Conservation (phyloP, 2,329 filamentous ascomycete genomes). For the Colletotrichum karsti region DNA sequence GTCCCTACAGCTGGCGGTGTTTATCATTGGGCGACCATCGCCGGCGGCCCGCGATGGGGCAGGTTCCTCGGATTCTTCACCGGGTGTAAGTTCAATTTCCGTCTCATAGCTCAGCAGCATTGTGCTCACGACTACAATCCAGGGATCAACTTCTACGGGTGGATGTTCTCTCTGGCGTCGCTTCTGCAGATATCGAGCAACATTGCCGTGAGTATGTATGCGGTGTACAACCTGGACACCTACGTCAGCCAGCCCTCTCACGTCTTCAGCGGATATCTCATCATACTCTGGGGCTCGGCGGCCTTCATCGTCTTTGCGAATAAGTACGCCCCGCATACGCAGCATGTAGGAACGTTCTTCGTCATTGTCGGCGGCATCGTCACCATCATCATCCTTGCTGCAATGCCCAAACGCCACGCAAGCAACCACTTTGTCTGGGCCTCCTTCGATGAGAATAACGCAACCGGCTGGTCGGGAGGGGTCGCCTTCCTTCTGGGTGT, state of each 20-base stretch:
- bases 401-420: slow-evolving; percentile 63
- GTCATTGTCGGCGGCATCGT: slow-evolving; percentile 60
- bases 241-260: slow-evolving; percentile 64
- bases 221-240: slow-evolving; percentile 60
- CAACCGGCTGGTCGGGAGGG: slow-evolving; percentile 62
- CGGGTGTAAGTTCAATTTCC: slow-evolving; percentile 32
- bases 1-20: slow-evolving; percentile 68
- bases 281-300: slow-evolving; percentile 62
- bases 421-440: slow-evolving; percentile 62
- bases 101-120: background rate
- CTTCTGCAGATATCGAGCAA: slow-evolving; percentile 67
- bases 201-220: slow-evolving; percentile 68
- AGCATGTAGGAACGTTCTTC: slow-evolving; percentile 61
- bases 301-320: slow-evolving; percentile 65
- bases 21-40: slow-evolving; percentile 69
- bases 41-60: slow-evolving; percentile 62
- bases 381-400: slow-evolving; percentile 58
- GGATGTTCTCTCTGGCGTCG: slow-evolving; percentile 70
- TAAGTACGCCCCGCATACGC: slow-evolving; percentile 61
- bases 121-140: accelerated
- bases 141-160: slow-evolving; percentile 65
- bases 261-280: slow-evolving; percentile 65
- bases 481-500: slow-evolving; percentile 74
- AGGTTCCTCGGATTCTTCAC: slow-evolving; percentile 58
- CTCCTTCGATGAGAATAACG: slow-evolving; percentile 54